These are phyloP conservation scores for Neospora caninum DNA, from an alignment of 169 alveolate species.

Conservation along the genomic window DNA sequence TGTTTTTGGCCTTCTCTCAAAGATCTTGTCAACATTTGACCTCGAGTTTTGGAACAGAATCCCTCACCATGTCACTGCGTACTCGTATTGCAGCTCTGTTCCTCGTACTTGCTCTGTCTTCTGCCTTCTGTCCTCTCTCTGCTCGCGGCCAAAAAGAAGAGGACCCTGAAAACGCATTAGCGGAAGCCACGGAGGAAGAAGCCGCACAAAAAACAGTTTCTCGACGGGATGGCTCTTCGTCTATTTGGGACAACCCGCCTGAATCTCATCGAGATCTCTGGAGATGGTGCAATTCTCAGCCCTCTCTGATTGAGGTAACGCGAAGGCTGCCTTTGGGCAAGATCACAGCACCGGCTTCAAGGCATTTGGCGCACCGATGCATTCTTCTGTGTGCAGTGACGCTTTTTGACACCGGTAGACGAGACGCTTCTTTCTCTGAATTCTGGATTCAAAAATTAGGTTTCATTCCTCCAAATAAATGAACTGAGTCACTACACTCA, in stretches of 20 bases:
- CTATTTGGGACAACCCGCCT: background rate
- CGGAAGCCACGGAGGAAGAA: background rate
- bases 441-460: too few species aligned
- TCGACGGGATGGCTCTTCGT: background rate
- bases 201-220: background rate
- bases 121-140: background rate
- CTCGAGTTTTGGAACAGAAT: background rate
- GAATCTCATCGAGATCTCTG: background rate
- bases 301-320: slow-evolving; percentile 16
- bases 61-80: background rate
- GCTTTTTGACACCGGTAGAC: background rate
- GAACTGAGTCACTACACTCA: too few species aligned
- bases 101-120: background rate
- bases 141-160: background rate
- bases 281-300: slow-evolving; percentile 25
- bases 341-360: background rate
- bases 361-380: background rate
- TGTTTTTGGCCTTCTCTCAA: background rate
- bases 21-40: background rate
- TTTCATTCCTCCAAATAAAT: too few species aligned
- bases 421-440: background rate
- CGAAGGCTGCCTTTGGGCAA: background rate
- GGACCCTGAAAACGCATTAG: background rate
- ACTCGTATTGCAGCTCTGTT: background rate
- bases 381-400: background rate